These are phyloP conservation scores for Alternaria alternata DNA, from an alignment of 2,329 filamentous ascomycete species.

Conservation along the genomic window DNA sequence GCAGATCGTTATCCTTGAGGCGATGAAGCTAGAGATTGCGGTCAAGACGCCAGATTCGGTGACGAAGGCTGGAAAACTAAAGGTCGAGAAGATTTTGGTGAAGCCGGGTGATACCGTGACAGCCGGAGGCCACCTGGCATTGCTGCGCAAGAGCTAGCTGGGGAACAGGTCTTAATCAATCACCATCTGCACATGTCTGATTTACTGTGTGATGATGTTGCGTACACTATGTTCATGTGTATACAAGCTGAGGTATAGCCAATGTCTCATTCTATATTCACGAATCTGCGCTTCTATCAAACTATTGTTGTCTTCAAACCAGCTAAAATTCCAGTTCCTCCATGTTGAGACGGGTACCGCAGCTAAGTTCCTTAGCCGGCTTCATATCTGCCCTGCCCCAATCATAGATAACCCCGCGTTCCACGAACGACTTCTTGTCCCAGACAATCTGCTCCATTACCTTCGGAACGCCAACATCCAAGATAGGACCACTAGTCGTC, in stretches of 20 bases:
- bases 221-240: neutral
- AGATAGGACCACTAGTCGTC: neutral
- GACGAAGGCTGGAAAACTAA: conserved; percentile 25
- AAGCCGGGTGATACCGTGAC: conserved; percentile 53
- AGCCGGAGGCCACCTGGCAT: conserved; percentile 46
- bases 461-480: conserved; percentile 5
- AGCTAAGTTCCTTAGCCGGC: neutral
- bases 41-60: conserved; percentile 49
- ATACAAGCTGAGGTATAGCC: neutral
- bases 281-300: neutral
- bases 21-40: conserved; percentile 59
- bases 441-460: conserved; percentile 8
- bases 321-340: neutral
- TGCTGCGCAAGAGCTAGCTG: conserved; percentile 23
- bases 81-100: conserved; percentile 54
- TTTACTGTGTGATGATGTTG: neutral
- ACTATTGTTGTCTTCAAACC: neutral
- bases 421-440: conserved; percentile 11
- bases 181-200: neutral
- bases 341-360: neutral
- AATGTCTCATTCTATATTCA: neutral
- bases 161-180: neutral
- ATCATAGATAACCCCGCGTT: conserved; percentile 9
- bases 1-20: conserved; percentile 54
- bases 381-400: conserved; percentile 6